Conservation (phyloP, 192 early-diverging fungal genomes). For the Haplosporangium gracile region DNA sequence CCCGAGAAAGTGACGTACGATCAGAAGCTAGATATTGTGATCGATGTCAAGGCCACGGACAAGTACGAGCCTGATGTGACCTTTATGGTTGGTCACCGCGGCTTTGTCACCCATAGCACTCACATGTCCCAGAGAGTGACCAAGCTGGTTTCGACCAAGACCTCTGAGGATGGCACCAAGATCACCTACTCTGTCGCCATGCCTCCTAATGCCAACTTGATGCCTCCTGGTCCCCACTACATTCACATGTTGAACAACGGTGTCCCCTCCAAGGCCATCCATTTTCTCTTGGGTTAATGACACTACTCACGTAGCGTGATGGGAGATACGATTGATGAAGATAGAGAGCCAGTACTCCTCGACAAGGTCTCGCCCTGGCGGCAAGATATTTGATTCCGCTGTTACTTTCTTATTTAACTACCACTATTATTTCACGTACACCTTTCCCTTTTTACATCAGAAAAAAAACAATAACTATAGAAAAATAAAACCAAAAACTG, state of each 20-base stretch:
- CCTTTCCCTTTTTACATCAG: background rate
- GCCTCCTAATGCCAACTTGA: constrained; percentile 47
- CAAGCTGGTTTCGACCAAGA: constrained; percentile 32
- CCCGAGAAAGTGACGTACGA: constrained; percentile 34
- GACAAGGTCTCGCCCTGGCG: background rate
- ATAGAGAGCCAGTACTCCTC: background rate
- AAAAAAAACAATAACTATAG: background rate
- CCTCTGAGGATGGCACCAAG: constrained; percentile 20
- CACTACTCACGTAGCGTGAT: background rate
- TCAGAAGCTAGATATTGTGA: constrained; percentile 22
- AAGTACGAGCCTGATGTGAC: constrained; percentile 39
- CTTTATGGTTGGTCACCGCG: constrained; percentile 60
- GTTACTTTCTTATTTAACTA: background rate
- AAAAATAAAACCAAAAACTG: background rate
- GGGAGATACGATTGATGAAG: background rate
- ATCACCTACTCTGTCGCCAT: constrained; percentile 31
- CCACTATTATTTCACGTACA: background rate
- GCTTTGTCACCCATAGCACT: constrained; percentile 67
- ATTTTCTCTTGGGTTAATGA: constrained; percentile 25
- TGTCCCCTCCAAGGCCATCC: constrained; percentile 34
- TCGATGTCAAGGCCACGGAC: constrained; percentile 31
- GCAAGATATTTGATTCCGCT: background rate
- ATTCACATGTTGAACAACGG: constrained; percentile 55
- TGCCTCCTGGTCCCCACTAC: constrained; percentile 54
- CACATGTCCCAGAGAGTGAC: constrained; percentile 65